Base-by-base conservation (phyloP, 768 basidiomycete species). In the Pleurotus tuoliensis region DNA sequence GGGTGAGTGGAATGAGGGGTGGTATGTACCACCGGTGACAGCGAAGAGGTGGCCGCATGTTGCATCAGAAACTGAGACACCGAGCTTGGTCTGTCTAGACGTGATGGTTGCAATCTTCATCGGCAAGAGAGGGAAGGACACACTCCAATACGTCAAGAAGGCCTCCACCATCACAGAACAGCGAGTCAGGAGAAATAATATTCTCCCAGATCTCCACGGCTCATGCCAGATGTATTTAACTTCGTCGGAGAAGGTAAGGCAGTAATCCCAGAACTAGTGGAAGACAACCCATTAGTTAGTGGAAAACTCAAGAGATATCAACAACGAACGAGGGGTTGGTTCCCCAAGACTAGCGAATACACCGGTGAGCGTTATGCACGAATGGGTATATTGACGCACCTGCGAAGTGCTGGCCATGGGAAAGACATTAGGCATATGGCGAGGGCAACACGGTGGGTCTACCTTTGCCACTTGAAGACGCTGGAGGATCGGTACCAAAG, bases 111-210 rank as follows among this genome's bases (percentile, higher is more conserved):
- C 18, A 20, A 6, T n/a, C 13, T 12, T n/a, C 8, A 34, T 7
- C 16, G 8, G 18, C 11, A 5, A 12, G n/a, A 5, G 20, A 20
- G 13, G 11, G 22, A 13, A 46, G 13, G 16, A 38, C 50, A 13
- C 12, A 51, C 50, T 51, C 50, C 50, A 51, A 39, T 51, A 51
- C 6, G 50, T 51, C 37, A 51, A 20, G n/a, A 39, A 7, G 12
- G 37, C 50, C 50, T 51, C 49, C 11, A 51, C 34, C 50, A 51
- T 51, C 6, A 51, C 49, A 13, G 49, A 30, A 39, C 38, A 51
- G 37, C 50, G 50, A 3, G 50, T 51, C 34, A 51, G 9, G n/a
- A 51, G 12, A 16, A 51, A 51, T 9, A 51, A 16, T 8, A 40
- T 22, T 37, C n/a, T 51, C 7, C 50, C 50, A 38, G 15, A n/a